Percentiles rank a stretch among this genome's conserved stretches.
Conservation (phyloP, 1,284 basidiomycete genomes). For the Pseudozyma sp. region DNA sequence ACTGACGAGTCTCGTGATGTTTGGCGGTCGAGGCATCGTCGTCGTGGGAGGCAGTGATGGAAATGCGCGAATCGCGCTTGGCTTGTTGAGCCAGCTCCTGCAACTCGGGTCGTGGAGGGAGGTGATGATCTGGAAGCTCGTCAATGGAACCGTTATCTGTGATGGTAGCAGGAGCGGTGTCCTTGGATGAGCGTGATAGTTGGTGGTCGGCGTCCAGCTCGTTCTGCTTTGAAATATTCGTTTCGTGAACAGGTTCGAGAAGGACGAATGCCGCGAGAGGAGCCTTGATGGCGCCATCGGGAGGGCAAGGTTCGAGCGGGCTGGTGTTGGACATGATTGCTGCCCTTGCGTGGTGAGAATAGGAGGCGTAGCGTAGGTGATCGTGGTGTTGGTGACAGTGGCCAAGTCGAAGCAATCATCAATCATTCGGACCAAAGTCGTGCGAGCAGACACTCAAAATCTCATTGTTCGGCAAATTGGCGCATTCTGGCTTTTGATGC, state of each 20-base stretch:
- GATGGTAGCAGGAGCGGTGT: constrained; percentile 3
- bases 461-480: no score
- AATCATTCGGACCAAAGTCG: no score
- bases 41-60: constrained; percentile 11
- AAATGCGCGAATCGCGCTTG: constrained; percentile 30
- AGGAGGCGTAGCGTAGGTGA: background rate
- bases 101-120: constrained; percentile 34
- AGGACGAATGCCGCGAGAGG: constrained; percentile 12
- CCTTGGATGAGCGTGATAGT: constrained; percentile 17
- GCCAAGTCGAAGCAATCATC: background rate
- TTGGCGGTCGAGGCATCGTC: background rate
- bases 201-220: background rate
- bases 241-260: constrained; percentile 30
- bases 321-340: constrained; percentile 39
- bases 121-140: constrained; percentile 28
- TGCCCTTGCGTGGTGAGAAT: background rate
- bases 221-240: constrained; percentile 17
- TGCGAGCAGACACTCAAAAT: no score
- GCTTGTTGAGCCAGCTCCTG: constrained; percentile 15
- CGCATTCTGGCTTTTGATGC: no score
- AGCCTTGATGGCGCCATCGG: constrained; percentile 24
- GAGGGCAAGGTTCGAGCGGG: constrained; percentile 36
- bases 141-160: constrained; percentile 20
- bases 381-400: background rate
- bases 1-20: constrained; percentile 15